Conservation (phyloP, 164 flowering plant species). For the Cinnamomum micranthum region DNA sequence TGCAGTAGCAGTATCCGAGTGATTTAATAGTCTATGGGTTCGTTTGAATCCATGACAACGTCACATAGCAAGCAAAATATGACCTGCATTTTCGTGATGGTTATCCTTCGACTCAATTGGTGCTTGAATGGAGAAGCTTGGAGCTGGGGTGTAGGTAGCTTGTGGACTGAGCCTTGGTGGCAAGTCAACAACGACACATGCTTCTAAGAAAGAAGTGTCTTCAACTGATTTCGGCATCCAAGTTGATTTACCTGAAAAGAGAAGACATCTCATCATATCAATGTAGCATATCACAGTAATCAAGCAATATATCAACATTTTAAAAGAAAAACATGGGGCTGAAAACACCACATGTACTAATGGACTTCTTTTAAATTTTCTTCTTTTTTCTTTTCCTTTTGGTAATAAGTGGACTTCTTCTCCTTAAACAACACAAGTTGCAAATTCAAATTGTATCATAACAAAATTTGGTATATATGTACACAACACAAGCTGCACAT, state of each 20-base stretch:
- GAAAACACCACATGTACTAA: too few relatives aligned
- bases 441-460: too few relatives aligned
- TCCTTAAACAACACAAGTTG: too few relatives aligned
- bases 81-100: neutral
- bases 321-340: neutral
- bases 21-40: too few relatives aligned
- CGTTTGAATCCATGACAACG: too few relatives aligned
- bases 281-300: neutral
- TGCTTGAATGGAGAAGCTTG: neutral
- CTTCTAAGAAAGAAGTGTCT: neutral
- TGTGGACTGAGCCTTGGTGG: neutral
- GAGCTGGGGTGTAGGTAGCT: neutral
- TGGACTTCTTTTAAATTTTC: too few relatives aligned
- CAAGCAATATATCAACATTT: neutral
- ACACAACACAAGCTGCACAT: too few relatives aligned
- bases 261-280: slow-evolving; percentile 3
- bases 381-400: too few relatives aligned
- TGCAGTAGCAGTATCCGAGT: too few relatives aligned
- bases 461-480: too few relatives aligned
- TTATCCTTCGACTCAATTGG: neutral
- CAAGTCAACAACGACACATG: neutral
- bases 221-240: neutral
- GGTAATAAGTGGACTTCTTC: too few relatives aligned
- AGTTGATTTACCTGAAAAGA: slow-evolving; percentile 24
- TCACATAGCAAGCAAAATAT: neutral